Evolutionary conservation across 768 basidiomycete genomes (phyloP).

Genomic region (Phaeotremella skinneri): DNA sequence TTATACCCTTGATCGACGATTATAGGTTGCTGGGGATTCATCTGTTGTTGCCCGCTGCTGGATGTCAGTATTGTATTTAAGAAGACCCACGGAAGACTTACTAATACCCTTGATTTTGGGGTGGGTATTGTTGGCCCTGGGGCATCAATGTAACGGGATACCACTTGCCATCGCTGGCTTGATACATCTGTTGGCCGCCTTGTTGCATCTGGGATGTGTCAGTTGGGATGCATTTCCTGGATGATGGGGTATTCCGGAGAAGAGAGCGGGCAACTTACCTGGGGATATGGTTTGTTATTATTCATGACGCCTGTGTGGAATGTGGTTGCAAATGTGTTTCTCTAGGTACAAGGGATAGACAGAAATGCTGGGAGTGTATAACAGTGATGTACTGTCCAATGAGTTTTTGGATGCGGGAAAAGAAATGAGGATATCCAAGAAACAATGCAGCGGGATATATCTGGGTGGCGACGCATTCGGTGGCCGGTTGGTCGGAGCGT

Average conservation of each 20-base stretch:
- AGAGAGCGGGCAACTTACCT: not conserved
- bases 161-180: conserved; percentile 39
- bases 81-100: conserved; percentile 11
- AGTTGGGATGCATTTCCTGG: too few relatives aligned
- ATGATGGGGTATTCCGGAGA: too few relatives aligned
- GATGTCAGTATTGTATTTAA: not conserved
- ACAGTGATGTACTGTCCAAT: too few relatives aligned
- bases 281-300: not conserved
- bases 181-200: conserved; percentile 31
- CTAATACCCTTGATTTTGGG: conserved; percentile 14
- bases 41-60: conserved; percentile 18
- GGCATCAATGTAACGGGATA: conserved; percentile 30
- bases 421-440: too few relatives aligned
- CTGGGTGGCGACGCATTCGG: too few relatives aligned
- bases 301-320: too few relatives aligned
- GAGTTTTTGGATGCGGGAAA: too few relatives aligned
- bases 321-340: too few relatives aligned
- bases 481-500: too few relatives aligned
- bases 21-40: conserved; percentile 14
- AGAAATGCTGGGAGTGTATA: too few relatives aligned
- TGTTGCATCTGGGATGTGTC: conserved; percentile 3
- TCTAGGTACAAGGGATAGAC: too few relatives aligned
- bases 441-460: too few relatives aligned
- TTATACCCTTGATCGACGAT: conserved; percentile 16
- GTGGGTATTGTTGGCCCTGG: conserved; percentile 18